These are phyloP conservation scores for Anastatica hierochuntica DNA, from an alignment of 345 rosid species.

Conservation along the genomic window DNA sequence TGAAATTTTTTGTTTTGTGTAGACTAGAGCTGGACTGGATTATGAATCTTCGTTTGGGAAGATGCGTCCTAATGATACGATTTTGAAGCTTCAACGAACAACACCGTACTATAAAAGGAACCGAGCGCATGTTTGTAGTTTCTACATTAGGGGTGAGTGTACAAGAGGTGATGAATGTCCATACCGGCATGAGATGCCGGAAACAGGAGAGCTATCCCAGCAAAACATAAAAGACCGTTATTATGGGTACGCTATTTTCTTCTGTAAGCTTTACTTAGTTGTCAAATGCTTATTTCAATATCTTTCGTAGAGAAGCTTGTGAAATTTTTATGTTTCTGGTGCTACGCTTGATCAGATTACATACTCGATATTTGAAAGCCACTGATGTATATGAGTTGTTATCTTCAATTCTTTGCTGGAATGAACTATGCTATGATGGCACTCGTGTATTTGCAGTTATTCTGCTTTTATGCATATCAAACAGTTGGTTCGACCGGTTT, in stretches of 20 bases:
- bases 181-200: slow-evolving; percentile 93
- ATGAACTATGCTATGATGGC: too few species aligned
- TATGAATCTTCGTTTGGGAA: slow-evolving; percentile 91
- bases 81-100: slow-evolving; percentile 84
- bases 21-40: slow-evolving; percentile 93
- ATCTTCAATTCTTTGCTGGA: too few species aligned
- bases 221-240: slow-evolving; percentile 95
- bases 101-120: slow-evolving; percentile 83
- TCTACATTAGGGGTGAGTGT: slow-evolving; percentile 83
- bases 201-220: slow-evolving; percentile 82
- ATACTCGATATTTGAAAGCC: too few species aligned
- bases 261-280: neutral
- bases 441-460: too few species aligned
- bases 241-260: slow-evolving; percentile 50
- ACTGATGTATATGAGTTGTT: too few species aligned
- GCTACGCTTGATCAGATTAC: too few species aligned
- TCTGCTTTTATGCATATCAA: too few species aligned
- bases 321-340: too few species aligned
- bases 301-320: neutral
- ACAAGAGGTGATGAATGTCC: slow-evolving; percentile 97
- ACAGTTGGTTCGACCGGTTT: neutral
- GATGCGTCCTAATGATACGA: slow-evolving; percentile 69
- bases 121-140: slow-evolving; percentile 89
- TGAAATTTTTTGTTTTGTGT: slow-evolving; percentile 15
- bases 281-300: neutral